Evolutionary conservation across 2,329 filamentous ascomycete genomes (phyloP).

Genomic region (Aspergillus intermedius): DNA sequence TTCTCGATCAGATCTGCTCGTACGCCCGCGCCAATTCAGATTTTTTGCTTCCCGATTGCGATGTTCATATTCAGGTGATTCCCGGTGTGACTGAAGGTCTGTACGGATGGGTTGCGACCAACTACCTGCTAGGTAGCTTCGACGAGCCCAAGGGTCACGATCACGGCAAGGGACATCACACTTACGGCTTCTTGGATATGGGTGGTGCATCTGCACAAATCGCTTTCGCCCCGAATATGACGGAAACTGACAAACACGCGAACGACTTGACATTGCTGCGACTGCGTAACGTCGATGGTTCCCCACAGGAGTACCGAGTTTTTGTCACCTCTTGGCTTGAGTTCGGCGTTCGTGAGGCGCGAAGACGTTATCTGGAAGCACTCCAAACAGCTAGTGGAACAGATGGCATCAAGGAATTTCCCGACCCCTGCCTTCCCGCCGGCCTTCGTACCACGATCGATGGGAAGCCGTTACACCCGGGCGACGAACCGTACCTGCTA

Average conservation of each 20-base stretch:
- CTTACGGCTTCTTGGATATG: slow-evolving; percentile 98
- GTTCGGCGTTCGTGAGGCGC: slow-evolving; percentile 92
- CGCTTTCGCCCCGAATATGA: slow-evolving; percentile 89
- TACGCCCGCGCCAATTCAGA: slow-evolving; percentile 71
- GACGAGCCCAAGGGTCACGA: slow-evolving; percentile 66
- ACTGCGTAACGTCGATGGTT: slow-evolving; percentile 74
- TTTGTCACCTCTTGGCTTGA: slow-evolving; percentile 97
- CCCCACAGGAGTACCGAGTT: slow-evolving; percentile 71
- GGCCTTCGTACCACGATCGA: slow-evolving; percentile 67
- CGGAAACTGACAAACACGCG: slow-evolving; percentile 82
- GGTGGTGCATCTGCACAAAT: slow-evolving; percentile 96
- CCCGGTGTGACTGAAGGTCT: slow-evolving; percentile 90
- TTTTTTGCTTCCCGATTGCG: slow-evolving; percentile 86
- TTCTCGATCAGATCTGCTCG: slow-evolving; percentile 72
- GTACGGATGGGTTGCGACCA: slow-evolving; percentile 96
- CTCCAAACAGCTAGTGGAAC: slow-evolving; percentile 62
- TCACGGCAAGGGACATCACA: slow-evolving; percentile 83
- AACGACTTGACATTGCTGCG: slow-evolving; percentile 82
- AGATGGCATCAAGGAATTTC: slow-evolving; percentile 58
- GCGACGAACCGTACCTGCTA: slow-evolving; percentile 52
- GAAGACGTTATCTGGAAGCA: slow-evolving; percentile 72
- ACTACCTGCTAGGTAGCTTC: slow-evolving; percentile 89
- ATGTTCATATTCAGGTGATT: slow-evolving; percentile 85
- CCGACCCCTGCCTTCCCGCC: slow-evolving; percentile 82
- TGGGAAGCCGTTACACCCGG: slow-evolving; percentile 52